Evolutionary conservation across 345 rosid genomes (phyloP).

Genomic region (Trapa bicornis): DNA sequence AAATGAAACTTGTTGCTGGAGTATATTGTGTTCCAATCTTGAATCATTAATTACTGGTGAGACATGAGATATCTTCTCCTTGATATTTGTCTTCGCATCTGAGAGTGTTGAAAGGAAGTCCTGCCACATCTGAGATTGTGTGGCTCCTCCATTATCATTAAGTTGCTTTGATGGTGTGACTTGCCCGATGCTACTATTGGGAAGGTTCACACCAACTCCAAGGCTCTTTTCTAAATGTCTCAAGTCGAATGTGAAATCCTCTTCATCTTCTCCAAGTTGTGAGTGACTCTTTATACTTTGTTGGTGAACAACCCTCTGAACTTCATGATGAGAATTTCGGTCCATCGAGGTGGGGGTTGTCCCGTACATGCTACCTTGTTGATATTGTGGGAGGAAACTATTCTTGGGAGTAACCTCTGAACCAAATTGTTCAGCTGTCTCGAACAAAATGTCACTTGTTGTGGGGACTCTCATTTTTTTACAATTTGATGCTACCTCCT

Average conservation of each 20-base stretch:
- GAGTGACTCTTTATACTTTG: conserved; percentile 8
- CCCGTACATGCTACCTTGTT: conserved; percentile 16
- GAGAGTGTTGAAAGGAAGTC: neutral
- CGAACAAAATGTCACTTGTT: neutral
- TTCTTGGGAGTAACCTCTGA: conserved; percentile 23
- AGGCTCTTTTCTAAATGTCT: neutral
- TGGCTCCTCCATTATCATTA: neutral
- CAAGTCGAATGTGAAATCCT: neutral
- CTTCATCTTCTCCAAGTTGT: conserved; percentile 6
- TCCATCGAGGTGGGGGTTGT: conserved; percentile 12
- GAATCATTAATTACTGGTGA: conserved; percentile 4
- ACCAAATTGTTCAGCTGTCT: conserved; percentile 9
- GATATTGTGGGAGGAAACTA: conserved; percentile 19
- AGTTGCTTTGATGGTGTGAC: neutral
- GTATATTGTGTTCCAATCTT: neutral
- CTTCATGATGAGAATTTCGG: conserved; percentile 9
- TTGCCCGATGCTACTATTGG: neutral
- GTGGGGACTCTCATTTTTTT: no score
- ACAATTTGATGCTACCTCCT: conserved; percentile 12
- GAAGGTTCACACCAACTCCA: neutral
- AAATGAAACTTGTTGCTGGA: neutral
- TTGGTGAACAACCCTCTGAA: conserved; percentile 1
- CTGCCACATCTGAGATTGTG: neutral
- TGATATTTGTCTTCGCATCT: conserved; percentile 4
- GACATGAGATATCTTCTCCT: conserved; percentile 3